Conservation (phyloP, 768 basidiomycete genomes). For the Mycena floridula region DNA sequence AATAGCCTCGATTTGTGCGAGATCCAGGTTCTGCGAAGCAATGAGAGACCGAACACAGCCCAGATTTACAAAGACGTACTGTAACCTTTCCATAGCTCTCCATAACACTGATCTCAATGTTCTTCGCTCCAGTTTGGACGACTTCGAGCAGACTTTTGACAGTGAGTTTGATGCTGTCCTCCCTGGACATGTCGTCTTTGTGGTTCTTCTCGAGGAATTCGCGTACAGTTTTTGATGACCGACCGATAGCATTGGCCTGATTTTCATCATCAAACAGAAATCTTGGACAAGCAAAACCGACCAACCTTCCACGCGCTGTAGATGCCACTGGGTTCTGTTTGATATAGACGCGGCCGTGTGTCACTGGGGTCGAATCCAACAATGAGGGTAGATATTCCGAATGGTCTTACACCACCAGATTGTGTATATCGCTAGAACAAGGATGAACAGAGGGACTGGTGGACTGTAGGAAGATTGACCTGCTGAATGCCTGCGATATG, state of each 20-base stretch:
- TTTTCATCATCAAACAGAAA: neutral
- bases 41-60: neutral
- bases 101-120: slow-evolving; percentile 98
- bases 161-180: slow-evolving; percentile 91
- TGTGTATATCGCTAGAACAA: slow-evolving; percentile 82
- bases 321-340: slow-evolving; percentile 97
- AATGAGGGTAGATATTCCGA: slow-evolving; percentile 95
- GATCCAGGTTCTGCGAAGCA: slow-evolving; percentile 65
- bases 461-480: slow-evolving; percentile 48
- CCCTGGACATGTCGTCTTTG: slow-evolving; percentile 81
- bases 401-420: slow-evolving; percentile 96
- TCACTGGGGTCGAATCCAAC: slow-evolving; percentile 97
- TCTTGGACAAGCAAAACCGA: slow-evolving; percentile 1
- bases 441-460: neutral
- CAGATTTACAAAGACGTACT: slow-evolving; percentile 36
- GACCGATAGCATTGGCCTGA: slow-evolving; percentile 95
- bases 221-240: slow-evolving; percentile 96
- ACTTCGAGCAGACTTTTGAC: slow-evolving; percentile 95
- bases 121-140: slow-evolving; percentile 99
- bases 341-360: slow-evolving; percentile 80
- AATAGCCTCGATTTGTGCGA: slow-evolving; percentile 85
- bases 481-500: slow-evolving; percentile 99
- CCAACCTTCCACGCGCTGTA: slow-evolving; percentile 97
- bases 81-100: slow-evolving; percentile 91
- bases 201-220: slow-evolving; percentile 99